phyloP scores from a whole-genome alignment of 106 monocot genomes.

The Acorus gramineus region DNA sequence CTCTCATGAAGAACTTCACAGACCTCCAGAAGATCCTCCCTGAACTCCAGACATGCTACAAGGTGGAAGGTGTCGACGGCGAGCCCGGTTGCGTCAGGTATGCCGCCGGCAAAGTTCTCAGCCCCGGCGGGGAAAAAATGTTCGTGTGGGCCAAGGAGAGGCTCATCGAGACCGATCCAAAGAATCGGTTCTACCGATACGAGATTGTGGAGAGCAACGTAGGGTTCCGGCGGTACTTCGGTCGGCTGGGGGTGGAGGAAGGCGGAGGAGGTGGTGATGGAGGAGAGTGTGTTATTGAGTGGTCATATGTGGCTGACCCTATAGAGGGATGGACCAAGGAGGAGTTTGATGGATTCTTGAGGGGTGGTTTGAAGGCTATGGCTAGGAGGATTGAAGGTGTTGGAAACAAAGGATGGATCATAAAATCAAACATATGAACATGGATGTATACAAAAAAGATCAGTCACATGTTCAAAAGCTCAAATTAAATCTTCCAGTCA shows the following conservation, averaged over 20 bases:
- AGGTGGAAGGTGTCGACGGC: constrained; percentile 30
- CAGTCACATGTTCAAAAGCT: no score
- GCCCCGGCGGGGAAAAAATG: background rate
- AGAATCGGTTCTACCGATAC: constrained; percentile 16
- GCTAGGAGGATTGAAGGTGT: constrained; percentile 18
- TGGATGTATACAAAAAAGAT: no score
- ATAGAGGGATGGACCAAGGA: constrained; percentile 21
- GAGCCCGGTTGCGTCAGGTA: constrained; percentile 25
- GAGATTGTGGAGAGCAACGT: constrained; percentile 37
- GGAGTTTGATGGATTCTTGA: constrained; percentile 14
- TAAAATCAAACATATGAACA: no score
- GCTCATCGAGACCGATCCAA: constrained; percentile 17
- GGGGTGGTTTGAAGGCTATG: constrained; percentile 13
- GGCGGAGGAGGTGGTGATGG: background rate
- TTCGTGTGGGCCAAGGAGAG: constrained; percentile 33
- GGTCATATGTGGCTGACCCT: constrained; percentile 51
- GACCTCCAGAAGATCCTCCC: constrained; percentile 26
- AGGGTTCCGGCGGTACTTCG: constrained; percentile 31
- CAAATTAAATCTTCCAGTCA: no score
- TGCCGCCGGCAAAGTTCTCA: constrained; percentile 5
- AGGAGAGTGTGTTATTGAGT: constrained; percentile 27
- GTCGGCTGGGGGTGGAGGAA: constrained; percentile 9
- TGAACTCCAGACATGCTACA: constrained; percentile 14
- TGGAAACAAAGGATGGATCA: no score
- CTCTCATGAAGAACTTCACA: constrained; percentile 32